Base-by-base conservation (phyloP, 2,329 filamentous ascomycete species). In the Raffaelea deltoideospora region DNA sequence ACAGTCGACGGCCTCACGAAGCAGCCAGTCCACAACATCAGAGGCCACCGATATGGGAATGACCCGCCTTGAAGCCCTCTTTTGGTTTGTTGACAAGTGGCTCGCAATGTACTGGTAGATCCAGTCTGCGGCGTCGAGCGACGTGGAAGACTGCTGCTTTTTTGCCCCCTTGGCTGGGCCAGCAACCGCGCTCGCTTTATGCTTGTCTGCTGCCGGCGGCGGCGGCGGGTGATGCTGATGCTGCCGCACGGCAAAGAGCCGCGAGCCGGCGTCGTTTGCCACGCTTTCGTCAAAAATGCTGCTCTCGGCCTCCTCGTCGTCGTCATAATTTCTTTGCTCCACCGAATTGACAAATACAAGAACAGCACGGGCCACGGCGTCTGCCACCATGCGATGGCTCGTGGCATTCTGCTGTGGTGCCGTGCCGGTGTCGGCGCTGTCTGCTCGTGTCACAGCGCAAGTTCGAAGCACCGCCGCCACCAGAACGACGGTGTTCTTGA, bases 151-250 rank as follows among this genome's bases (percentile, higher is more conserved):
- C 1, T 40, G 41, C n/a, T 37, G 37, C 11, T 39, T 18, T 11
- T 41, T 38, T 5, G 37, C 40, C 1, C 43, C 40, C 4, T 44
- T 47, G 9, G 41, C 45, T 8, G 39, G 41, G 3, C 40, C 44
- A 15, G 37, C 39, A 8, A 37, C 37, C n/a, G 36, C 19, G 8
- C 3, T 32, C 31, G n/a, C 15, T 17, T 8, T 30, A 8, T 8
- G 8, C 28, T n/a, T 30, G 8, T 30, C 7, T 30, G 28, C 15
- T 17, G 28, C n/a, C 28, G n/a, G 8, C 28, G 28, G n/a, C n/a
- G n/a, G n/a, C n/a, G n/a, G n/a, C n/a, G n/a, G n/a, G n/a, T n/a
- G n/a, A n/a, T n/a, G n/a, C n/a, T n/a, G n/a, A n/a, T n/a, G n/a
- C n/a, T n/a, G n/a, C n/a, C n/a, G n/a, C n/a, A n/a, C n/a, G n/a